Conservation (phyloP, 2,329 filamentous ascomycete genomes). For the Paraphoma chrysanthemicola region DNA sequence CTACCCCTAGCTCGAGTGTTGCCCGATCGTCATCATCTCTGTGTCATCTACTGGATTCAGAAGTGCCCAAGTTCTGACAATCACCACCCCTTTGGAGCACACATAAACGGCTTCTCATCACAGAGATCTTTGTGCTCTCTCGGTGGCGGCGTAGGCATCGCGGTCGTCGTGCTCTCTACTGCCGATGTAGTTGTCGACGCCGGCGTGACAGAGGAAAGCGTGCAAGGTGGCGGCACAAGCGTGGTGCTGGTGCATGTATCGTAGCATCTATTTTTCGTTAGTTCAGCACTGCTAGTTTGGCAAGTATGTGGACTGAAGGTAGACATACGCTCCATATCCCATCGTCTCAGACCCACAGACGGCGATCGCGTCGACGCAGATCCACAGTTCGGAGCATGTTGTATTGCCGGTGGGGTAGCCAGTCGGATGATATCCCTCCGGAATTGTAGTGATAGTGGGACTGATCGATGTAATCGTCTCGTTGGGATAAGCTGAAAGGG, state of each 20-base stretch:
- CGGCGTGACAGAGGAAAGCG: background rate
- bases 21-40: background rate
- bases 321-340: conserved; percentile 14
- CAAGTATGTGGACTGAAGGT: no score
- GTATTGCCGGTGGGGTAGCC: background rate
- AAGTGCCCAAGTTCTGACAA: background rate
- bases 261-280: background rate
- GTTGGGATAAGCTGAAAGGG: background rate
- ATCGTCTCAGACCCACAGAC: conserved; percentile 3
- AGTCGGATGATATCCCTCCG: background rate
- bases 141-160: background rate
- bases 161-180: background rate
- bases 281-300: background rate
- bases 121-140: background rate
- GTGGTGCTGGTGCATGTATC: background rate
- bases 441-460: conserved; percentile 1
- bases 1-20: background rate
- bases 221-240: background rate
- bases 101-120: background rate
- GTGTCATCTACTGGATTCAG: background rate
- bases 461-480: background rate
- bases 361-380: conserved; percentile 14
- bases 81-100: background rate
- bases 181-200: background rate
- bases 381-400: conserved; percentile 7